These are phyloP conservation scores for Sapria himalayana DNA, from an alignment of 345 rosid genomes.

Conservation along the genomic window DNA sequence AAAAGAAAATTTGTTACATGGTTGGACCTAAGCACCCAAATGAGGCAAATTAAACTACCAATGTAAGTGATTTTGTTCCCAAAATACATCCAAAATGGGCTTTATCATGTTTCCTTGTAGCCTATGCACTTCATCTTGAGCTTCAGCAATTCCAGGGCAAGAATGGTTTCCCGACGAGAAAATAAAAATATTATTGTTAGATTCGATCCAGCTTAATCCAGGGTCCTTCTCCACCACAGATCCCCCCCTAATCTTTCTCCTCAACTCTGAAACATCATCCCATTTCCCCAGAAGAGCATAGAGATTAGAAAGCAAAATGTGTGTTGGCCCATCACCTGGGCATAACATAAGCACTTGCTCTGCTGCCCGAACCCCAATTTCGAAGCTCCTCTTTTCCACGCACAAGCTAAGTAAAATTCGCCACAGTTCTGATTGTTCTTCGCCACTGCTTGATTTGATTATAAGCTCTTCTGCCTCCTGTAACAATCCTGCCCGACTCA, in stretches of 20 bases:
- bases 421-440: slow-evolving; percentile 41
- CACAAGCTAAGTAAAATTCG: slow-evolving; percentile 62
- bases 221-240: slow-evolving; percentile 38
- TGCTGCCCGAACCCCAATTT: slow-evolving; percentile 39
- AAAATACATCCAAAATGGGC: slow-evolving; percentile 13
- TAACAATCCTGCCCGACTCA: slow-evolving; percentile 56
- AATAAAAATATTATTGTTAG: slow-evolving; percentile 21
- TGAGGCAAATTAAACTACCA: too few relatives aligned
- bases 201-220: slow-evolving; percentile 72
- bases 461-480: slow-evolving; percentile 40
- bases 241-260: slow-evolving; percentile 44
- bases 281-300: slow-evolving; percentile 50
- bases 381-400: slow-evolving; percentile 28
- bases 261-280: slow-evolving; percentile 39
- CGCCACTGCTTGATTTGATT: slow-evolving; percentile 14
- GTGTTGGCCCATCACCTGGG: slow-evolving; percentile 39
- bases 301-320: slow-evolving; percentile 47
- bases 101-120: slow-evolving; percentile 27
- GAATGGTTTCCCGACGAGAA: slow-evolving; percentile 48
- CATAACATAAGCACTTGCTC: slow-evolving; percentile 31
- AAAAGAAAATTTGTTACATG: too few relatives aligned
- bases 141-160: slow-evolving; percentile 16
- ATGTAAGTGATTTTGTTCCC: too few relatives aligned
- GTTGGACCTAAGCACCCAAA: too few relatives aligned
- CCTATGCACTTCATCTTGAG: slow-evolving; percentile 24